phyloP scores from a whole-genome alignment of 2,329 filamentous ascomycete genomes.

The Lecanoromycetidae sp. region DNA sequence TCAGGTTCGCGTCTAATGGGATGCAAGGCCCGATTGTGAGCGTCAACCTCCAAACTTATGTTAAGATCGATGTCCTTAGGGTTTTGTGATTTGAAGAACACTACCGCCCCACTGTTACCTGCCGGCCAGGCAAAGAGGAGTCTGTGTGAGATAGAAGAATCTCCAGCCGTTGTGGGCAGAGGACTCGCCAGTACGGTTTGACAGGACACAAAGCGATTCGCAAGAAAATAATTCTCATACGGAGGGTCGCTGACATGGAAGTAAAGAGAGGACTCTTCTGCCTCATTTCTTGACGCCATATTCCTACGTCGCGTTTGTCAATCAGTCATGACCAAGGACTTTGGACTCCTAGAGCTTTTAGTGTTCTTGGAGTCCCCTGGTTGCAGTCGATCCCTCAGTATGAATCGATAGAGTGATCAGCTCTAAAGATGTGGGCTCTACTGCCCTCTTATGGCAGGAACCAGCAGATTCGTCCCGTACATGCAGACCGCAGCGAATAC shows the following conservation, averaged over 20 bases:
- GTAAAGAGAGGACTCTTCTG: neutral
- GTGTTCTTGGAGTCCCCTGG: no score
- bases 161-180: conserved; percentile 36
- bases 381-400: no score
- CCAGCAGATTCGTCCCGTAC: no score
- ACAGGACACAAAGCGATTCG: conserved; percentile 47
- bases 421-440: no score
- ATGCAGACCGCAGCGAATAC: no score
- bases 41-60: conserved; percentile 24
- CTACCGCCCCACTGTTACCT: conserved; percentile 49
- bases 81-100: conserved; percentile 45
- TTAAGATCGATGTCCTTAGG: conserved; percentile 42
- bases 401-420: no score
- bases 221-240: conserved; percentile 55
- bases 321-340: no score
- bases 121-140: conserved; percentile 53
- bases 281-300: no score
- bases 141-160: conserved; percentile 38
- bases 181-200: conserved; percentile 53
- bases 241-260: conserved; percentile 44
- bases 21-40: neutral
- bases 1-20: neutral
- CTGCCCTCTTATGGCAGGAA: no score
- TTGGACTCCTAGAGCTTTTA: no score
- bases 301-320: no score